Percentiles rank a stretch among this genome's conserved stretches.
phyloP scores from a whole-genome alignment of 1,284 basidiomycete species.

The Apiotrichum veenhuisii region DNA sequence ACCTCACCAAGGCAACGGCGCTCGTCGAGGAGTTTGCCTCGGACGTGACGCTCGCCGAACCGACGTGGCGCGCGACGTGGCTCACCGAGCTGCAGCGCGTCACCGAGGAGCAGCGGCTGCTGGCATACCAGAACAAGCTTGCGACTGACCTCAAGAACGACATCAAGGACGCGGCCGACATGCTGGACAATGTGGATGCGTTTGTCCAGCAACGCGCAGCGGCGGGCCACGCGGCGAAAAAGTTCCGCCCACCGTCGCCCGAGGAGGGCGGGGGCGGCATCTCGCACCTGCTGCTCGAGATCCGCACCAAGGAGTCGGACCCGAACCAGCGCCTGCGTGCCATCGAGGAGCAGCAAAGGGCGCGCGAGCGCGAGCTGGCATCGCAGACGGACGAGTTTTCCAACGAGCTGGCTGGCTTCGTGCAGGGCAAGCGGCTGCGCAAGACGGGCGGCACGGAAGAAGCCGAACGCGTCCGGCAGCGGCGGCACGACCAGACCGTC shows the following conservation, averaged over 20 bases:
- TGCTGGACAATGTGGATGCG: conserved; percentile 81
- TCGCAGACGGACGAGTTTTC: conserved; percentile 64
- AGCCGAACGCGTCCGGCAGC: conserved; percentile 75
- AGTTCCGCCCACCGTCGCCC: conserved; percentile 22
- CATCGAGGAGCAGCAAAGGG: conserved; percentile 79
- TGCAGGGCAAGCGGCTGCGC: conserved; percentile 74
- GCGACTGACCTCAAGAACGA: conserved; percentile 84
- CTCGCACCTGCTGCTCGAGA: conserved; percentile 71
- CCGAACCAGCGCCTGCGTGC: conserved; percentile 77
- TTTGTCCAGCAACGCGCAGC: conserved; percentile 67
- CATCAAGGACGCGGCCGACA: conserved; percentile 76
- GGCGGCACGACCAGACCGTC: conserved; percentile 73
- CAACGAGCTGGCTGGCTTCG: conserved; percentile 75
- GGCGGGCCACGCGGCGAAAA: conserved; percentile 50
- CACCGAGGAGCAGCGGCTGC: conserved; percentile 93
- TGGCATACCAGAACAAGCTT: conserved; percentile 87
- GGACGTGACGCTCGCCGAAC: conserved; percentile 84
- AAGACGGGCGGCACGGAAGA: conserved; percentile 95
- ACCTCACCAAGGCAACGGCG: conserved; percentile 64
- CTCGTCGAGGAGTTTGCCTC: conserved; percentile 75
- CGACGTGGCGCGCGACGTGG: conserved; percentile 99
- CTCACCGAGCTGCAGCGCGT: conserved; percentile 92
- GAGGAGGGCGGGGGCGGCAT: conserved; percentile 51
- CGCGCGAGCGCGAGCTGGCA: conserved; percentile 68
- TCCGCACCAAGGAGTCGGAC: conserved; percentile 74